phyloP scores from a whole-genome alignment of 352 stramenopile species.

The Phytopythium montanum region DNA sequence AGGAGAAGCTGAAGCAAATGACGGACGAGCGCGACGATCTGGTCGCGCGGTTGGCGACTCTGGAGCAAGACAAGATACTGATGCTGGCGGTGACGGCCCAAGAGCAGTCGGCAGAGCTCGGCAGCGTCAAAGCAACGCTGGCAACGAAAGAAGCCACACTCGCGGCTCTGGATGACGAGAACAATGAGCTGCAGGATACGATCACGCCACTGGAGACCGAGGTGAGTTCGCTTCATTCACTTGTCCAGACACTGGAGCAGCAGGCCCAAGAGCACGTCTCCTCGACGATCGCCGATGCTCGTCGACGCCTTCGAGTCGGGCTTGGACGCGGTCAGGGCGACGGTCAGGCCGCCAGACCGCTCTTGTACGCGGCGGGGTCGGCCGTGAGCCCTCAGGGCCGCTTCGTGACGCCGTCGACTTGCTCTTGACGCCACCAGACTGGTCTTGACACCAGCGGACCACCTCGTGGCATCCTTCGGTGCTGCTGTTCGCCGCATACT shows the following conservation, averaged over 20 bases:
- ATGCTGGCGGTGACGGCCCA: neutral
- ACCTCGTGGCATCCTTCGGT: no score
- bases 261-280: conserved; percentile 10
- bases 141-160: neutral
- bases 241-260: conserved; percentile 20
- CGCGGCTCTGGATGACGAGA: conserved; percentile 17
- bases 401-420: no score
- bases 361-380: no score
- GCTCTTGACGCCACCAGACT: no score
- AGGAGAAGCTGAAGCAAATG: conserved; percentile 22
- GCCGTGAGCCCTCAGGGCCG: no score
- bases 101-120: neutral
- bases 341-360: no score
- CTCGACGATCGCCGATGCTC: no score
- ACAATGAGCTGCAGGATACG: conserved; percentile 13
- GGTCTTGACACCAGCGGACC: no score
- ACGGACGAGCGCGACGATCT: conserved; percentile 11
- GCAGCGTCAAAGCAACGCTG: neutral
- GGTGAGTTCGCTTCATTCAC: conserved; percentile 17
- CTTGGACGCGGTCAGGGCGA: no score
- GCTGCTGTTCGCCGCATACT: no score
- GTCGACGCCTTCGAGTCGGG: no score
- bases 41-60: neutral
- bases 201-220: conserved; percentile 22
- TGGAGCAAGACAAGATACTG: conserved; percentile 6